Evolutionary conservation across 1,284 basidiomycete species (phyloP).

Genomic region (Mycena sp.): DNA sequence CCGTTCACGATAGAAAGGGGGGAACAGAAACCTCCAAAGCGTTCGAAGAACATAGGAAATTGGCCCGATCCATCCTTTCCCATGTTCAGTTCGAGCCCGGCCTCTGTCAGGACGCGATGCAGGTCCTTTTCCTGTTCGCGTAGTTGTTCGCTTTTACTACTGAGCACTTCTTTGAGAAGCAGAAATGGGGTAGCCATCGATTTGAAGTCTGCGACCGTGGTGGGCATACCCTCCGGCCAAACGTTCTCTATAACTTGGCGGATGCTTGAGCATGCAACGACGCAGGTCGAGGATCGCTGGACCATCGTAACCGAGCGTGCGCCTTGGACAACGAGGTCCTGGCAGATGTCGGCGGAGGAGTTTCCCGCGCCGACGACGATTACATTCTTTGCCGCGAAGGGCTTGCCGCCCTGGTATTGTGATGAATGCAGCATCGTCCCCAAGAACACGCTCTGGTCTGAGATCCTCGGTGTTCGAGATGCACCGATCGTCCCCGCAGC

Average conservation of each 20-base stretch:
- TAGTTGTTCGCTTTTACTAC: constrained; percentile 38
- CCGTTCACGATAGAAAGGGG: no score
- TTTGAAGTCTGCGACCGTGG: constrained; percentile 56
- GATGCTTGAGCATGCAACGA: constrained; percentile 44
- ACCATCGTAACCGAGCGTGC: constrained; percentile 50
- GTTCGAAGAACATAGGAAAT: constrained; percentile 38
- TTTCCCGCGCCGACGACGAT: constrained; percentile 52
- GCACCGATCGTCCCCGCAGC: constrained; percentile 48
- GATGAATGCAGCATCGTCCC: constrained; percentile 44
- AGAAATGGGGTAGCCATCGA: constrained; percentile 50
- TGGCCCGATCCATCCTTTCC: constrained; percentile 43
- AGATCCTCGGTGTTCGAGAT: constrained; percentile 40
- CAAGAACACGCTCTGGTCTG: constrained; percentile 38
- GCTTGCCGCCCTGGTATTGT: constrained; percentile 38
- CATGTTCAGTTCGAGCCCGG: constrained; percentile 50
- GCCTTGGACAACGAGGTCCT: constrained; percentile 44
- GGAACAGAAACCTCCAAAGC: constrained; percentile 39
- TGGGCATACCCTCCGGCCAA: constrained; percentile 53
- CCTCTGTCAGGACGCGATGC: constrained; percentile 46
- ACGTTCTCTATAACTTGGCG: constrained; percentile 33
- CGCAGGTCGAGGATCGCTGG: constrained; percentile 50
- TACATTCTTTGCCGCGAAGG: constrained; percentile 44
- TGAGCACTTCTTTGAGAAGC: constrained; percentile 47
- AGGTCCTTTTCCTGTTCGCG: constrained; percentile 43
- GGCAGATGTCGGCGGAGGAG: constrained; percentile 48